phyloP scores from a whole-genome alignment of 352 stramenopile species.

The Phytophthora syringae region DNA sequence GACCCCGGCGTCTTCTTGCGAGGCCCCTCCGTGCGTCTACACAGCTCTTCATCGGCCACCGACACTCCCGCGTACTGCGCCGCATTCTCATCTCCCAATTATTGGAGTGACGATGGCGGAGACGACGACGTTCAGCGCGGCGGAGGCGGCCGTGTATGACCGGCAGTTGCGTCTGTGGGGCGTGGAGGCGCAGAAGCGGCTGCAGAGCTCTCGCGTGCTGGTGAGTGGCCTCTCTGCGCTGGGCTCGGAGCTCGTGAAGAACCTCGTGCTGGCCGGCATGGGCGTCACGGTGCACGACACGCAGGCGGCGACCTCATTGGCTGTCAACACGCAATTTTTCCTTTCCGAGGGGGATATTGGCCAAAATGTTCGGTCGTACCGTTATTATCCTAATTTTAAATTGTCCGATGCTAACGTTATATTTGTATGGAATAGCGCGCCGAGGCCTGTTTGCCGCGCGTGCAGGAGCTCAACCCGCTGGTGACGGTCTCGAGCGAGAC shows the following conservation, averaged over 20 bases:
- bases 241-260: constrained; percentile 96
- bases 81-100: background rate
- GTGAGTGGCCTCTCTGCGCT: constrained; percentile 88
- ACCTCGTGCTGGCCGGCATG: constrained; percentile 96
- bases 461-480: constrained; percentile 96
- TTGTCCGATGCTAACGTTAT: constrained; percentile 4
- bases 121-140: constrained; percentile 64
- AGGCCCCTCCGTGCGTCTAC: too few relatives aligned
- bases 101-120: constrained; percentile 3
- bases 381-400: background rate
- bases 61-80: too few relatives aligned
- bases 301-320: constrained; percentile 45
- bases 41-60: too few relatives aligned
- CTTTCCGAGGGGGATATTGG: constrained; percentile 71
- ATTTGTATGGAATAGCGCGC: constrained; percentile 51
- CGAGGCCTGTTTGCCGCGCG: constrained; percentile 75
- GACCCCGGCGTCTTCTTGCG: too few relatives aligned
- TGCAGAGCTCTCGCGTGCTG: constrained; percentile 90
- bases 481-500: constrained; percentile 88
- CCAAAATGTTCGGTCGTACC: constrained; percentile 57
- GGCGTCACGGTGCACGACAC: constrained; percentile 93
- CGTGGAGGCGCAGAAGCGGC: constrained; percentile 94
- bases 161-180: constrained; percentile 99
- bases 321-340: constrained; percentile 88
- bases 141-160: constrained; percentile 97